Conservation (phyloP, 371 early-diverging fungal species). For the Fennellomyces sp. region DNA sequence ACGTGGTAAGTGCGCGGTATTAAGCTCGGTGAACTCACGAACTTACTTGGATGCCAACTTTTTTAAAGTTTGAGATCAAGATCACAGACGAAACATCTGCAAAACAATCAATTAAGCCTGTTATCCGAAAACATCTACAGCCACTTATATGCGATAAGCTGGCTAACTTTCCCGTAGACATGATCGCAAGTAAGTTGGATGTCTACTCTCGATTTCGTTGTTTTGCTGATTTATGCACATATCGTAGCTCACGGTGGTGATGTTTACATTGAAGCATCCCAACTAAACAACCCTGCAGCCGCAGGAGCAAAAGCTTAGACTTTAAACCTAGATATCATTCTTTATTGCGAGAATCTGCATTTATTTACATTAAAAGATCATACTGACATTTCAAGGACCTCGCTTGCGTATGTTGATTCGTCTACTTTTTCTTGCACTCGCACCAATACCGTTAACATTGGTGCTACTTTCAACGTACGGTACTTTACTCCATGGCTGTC, state of each 20-base stretch:
- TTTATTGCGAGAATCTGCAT: not conserved
- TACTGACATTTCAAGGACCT: not conserved
- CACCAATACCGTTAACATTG: conserved; percentile 34
- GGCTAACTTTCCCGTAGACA: conserved; percentile 66
- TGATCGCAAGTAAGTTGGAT: conserved; percentile 62
- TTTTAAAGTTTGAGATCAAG: conserved; percentile 67
- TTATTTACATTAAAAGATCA: not conserved
- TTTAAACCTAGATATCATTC: not conserved
- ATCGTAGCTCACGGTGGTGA: conserved; percentile 82
- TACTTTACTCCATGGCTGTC: conserved; percentile 52
- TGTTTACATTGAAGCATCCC: conserved; percentile 74
- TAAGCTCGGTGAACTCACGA: no score
- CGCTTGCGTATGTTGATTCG: conserved; percentile 36
- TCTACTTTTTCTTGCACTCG: conserved; percentile 29
- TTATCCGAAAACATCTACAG: conserved; percentile 66
- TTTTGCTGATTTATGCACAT: not conserved
- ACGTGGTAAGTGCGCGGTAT: conserved; percentile 73
- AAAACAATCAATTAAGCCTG: conserved; percentile 60
- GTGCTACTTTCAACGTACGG: conserved; percentile 49
- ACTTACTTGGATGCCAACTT: not conserved
- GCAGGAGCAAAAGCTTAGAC: not conserved
- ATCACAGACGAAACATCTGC: conserved; percentile 52
- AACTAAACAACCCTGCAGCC: not conserved
- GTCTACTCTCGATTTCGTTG: not conserved
- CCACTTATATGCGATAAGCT: conserved; percentile 63